A percentile compares a stretch with the other conserved stretches of the same genome.
These are phyloP conservation scores for Apiotrichum gracile DNA, from an alignment of 1,284 basidiomycete species.

Conservation along the genomic window DNA sequence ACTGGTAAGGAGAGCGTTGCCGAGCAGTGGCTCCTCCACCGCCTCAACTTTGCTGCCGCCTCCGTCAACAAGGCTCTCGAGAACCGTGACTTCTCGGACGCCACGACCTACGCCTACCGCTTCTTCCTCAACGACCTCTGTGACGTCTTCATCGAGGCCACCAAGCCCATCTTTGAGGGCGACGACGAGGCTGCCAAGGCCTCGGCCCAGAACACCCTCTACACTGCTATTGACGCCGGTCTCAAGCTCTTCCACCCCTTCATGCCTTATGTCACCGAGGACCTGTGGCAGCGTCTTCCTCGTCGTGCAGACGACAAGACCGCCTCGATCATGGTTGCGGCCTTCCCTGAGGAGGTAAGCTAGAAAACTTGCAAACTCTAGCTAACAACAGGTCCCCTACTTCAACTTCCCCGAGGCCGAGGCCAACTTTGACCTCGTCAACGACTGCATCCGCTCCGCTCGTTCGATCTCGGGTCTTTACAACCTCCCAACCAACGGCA, in stretches of 20 bases:
- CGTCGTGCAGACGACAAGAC: conserved; percentile 73
- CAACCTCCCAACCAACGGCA: conserved; percentile 73
- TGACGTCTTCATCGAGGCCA: conserved; percentile 97
- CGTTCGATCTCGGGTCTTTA: conserved; percentile 88
- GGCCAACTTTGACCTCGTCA: conserved; percentile 79
- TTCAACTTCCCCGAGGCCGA: conserved; percentile 70
- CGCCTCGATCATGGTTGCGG: conserved; percentile 81
- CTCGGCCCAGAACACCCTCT: conserved; percentile 93
- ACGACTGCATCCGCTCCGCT: conserved; percentile 69
- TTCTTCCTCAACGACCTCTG: conserved; percentile 99
- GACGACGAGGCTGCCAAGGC: conserved; percentile 57
- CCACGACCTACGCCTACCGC: conserved; percentile 77
- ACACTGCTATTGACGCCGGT: conserved; percentile 88
- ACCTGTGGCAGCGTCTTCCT: conserved; percentile 94
- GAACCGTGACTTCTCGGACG: conserved; percentile 86
- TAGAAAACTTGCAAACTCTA: not conserved
- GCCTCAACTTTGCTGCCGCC: conserved; percentile 73
- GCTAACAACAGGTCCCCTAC: conserved; percentile 25
- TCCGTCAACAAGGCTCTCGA: conserved; percentile 72
- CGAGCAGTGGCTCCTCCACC: conserved; percentile 94
- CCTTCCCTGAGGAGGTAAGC: conserved; percentile 62
- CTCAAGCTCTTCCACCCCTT: conserved; percentile 90
- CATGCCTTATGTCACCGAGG: conserved; percentile 99
- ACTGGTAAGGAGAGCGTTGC: conserved; percentile 85
- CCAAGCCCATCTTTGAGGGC: conserved; percentile 91